A percentile compares a stretch with the other conserved stretches of the same genome.
Conservation (phyloP, 2,329 filamentous ascomycete genomes). For the Cladosporium sp. region DNA sequence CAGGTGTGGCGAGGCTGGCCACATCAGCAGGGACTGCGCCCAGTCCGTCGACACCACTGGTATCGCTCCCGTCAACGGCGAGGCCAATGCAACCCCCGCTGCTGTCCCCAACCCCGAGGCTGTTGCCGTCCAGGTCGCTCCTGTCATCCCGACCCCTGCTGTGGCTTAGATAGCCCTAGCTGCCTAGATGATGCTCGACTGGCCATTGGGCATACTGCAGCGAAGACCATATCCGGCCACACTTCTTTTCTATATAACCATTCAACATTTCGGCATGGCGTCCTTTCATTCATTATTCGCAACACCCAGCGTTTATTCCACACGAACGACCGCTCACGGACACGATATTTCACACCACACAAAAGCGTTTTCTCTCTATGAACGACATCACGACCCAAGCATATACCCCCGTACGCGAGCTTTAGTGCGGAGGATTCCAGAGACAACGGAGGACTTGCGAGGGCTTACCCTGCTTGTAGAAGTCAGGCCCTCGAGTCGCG, state of each 20-base stretch:
- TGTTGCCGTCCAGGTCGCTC: slow-evolving; percentile 17
- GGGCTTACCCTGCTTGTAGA: slow-evolving; percentile 19
- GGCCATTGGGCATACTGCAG: slow-evolving; percentile 19
- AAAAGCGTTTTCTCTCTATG: slow-evolving; percentile 23
- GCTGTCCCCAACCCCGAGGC: slow-evolving; percentile 31
- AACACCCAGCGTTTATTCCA: slow-evolving; percentile 10
- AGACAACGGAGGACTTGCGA: slow-evolving; percentile 18
- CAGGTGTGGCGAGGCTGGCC: slow-evolving; percentile 90
- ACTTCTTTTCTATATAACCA: slow-evolving; percentile 21
- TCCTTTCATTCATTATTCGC: slow-evolving; percentile 19
- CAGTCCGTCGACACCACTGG: slow-evolving; percentile 59
- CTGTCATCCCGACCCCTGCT: slow-evolving; percentile 15
- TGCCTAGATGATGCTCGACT: slow-evolving; percentile 10
- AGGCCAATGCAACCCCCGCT: slow-evolving; percentile 34
- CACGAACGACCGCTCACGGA: slow-evolving; percentile 32
- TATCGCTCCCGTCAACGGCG: slow-evolving; percentile 35
- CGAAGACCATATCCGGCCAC: slow-evolving; percentile 24
- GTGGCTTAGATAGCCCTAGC: slow-evolving; percentile 18
- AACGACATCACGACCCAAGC: slow-evolving; percentile 23
- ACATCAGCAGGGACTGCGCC: slow-evolving; percentile 95
- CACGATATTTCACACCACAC: slow-evolving; percentile 28
- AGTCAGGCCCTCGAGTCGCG: slow-evolving; percentile 18
- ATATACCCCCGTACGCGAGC: slow-evolving; percentile 21
- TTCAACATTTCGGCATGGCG: slow-evolving; percentile 20
- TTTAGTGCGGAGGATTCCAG: slow-evolving; percentile 19